phyloP scores from a whole-genome alignment of 1,284 basidiomycete species.

The Cronartium quercuum region DNA sequence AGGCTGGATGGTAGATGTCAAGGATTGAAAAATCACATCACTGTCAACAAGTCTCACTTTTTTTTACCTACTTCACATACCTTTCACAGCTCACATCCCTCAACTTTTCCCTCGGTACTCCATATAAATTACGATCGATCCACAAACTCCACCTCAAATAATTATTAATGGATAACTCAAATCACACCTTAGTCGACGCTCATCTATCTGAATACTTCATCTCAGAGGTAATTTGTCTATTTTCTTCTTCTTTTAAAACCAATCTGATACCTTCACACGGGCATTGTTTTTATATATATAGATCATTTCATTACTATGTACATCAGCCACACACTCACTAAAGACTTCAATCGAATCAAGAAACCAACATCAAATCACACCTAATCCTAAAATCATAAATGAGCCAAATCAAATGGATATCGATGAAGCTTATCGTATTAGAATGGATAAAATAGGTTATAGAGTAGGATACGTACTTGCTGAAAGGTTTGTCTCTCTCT shows the following conservation, averaged over 20 bases:
- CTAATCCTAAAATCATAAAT: neutral
- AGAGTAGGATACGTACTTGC: conserved; percentile 35
- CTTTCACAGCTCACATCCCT: no score
- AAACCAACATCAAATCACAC: conserved; percentile 2
- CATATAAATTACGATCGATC: no score
- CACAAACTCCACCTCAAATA: no score
- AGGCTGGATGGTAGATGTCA: no score
- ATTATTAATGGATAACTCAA: no score
- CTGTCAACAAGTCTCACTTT: no score
- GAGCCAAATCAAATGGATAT: neutral
- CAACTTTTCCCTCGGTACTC: no score
- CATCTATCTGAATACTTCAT: conserved; percentile 36
- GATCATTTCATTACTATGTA: conserved; percentile 24
- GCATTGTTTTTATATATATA: neutral
- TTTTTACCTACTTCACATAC: no score
- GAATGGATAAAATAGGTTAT: conserved; percentile 33
- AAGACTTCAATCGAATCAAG: neutral
- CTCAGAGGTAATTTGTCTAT: conserved; percentile 11
- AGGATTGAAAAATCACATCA: no score
- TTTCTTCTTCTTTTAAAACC: neutral
- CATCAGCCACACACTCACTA: conserved; percentile 27
- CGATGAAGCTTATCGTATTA: conserved; percentile 14
- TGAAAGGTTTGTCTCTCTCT: conserved; percentile 18
- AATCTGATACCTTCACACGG: neutral
- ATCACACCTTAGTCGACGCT: conserved; percentile 25